Conservation (phyloP, 192 early-diverging fungal genomes). For the Linnemannia hyalina region DNA sequence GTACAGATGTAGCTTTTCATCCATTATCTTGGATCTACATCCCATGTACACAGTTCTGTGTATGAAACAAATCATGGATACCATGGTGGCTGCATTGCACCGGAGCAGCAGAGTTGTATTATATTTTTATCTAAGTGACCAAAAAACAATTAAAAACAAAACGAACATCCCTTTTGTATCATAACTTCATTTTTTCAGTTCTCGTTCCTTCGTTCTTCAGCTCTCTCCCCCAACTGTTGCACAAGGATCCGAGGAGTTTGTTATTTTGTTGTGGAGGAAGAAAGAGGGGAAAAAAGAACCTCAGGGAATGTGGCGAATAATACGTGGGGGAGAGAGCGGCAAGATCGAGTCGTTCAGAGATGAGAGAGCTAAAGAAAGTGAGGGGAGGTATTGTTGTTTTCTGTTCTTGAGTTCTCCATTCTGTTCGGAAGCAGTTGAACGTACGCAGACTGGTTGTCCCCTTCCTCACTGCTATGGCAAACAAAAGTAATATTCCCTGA, state of each 20-base stretch:
- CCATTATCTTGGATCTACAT: not conserved
- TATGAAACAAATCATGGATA: conserved; percentile 36
- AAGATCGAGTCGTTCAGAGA: not conserved
- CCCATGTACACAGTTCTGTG: conserved; percentile 34
- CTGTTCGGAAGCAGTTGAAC: not conserved
- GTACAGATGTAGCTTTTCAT: conserved; percentile 6
- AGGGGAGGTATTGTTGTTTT: not conserved
- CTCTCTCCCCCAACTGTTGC: not conserved
- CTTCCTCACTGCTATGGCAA: not conserved
- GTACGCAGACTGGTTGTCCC: not conserved
- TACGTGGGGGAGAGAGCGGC: not conserved
- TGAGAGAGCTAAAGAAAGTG: not conserved
- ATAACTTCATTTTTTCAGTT: not conserved
- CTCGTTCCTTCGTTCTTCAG: not conserved
- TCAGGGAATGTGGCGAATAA: not conserved
- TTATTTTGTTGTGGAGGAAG: not conserved
- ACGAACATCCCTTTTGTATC: not conserved
- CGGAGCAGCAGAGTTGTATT: not conserved
- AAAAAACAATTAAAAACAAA: not conserved
- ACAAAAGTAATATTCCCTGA: not conserved
- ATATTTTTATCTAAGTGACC: not conserved
- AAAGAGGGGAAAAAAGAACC: not conserved
- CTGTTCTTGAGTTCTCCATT: not conserved
- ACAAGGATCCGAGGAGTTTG: not conserved
- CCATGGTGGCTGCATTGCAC: conserved; percentile 4